Conservation (phyloP, 1,139 yeast genomes). For the Pichia sp. region DNA sequence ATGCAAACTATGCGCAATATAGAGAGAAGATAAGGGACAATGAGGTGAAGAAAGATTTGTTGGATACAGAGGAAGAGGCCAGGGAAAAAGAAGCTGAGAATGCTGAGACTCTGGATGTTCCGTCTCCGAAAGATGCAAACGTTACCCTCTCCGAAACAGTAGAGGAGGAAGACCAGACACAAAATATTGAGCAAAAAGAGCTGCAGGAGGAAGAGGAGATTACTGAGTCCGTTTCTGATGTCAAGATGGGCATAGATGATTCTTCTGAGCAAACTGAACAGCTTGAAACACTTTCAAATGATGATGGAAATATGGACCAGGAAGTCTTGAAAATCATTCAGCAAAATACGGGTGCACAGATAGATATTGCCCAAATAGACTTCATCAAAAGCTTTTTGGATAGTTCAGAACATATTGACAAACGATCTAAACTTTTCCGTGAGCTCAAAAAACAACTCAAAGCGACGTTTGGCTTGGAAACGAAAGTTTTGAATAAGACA, state of each 20-base stretch:
- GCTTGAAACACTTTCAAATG: not conserved
- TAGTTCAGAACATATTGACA: not conserved
- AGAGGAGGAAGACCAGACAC: conserved; percentile 31
- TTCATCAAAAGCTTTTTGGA: not conserved
- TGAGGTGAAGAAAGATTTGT: conserved; percentile 39
- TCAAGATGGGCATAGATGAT: not conserved
- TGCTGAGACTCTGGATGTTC: too few relatives aligned
- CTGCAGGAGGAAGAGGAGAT: not conserved
- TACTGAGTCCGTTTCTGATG: not conserved
- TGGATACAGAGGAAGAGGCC: not conserved
- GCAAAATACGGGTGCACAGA: not conserved
- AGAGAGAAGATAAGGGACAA: conserved; percentile 34
- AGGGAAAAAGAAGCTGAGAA: not conserved
- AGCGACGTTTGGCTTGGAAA: not conserved
- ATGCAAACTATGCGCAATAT: conserved; percentile 39
- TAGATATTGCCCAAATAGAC: not conserved
- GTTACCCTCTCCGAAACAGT: too few relatives aligned
- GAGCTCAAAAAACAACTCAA: not conserved
- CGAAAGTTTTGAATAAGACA: not conserved
- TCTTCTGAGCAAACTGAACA: not conserved
- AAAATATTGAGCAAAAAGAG: not conserved
- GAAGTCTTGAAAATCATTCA: not conserved
- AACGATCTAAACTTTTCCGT: not conserved
- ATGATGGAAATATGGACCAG: not conserved
- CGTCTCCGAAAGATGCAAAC: too few relatives aligned